Base-by-base conservation (phyloP, 345 rosid genomes). In the Angophora floribunda region DNA sequence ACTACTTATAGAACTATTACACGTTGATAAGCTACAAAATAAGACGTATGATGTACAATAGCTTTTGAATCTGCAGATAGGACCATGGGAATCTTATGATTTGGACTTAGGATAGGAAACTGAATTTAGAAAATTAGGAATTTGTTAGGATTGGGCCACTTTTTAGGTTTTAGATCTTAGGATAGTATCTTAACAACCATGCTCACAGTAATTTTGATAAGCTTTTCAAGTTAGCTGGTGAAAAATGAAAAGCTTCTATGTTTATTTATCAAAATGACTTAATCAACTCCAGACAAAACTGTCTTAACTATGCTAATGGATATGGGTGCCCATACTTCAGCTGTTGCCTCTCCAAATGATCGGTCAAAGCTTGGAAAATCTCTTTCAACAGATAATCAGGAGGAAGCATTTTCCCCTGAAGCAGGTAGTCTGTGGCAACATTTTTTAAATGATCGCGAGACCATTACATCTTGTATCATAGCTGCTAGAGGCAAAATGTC, bases 341-440 rank as follows among this genome's bases (percentile, higher is more conserved):
- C 90, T 59, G 28, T 90, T 85, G 67, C 87, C 89, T 93, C 94
- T 88, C 91, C 96, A 61, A 92, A 90, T 70, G 93, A 92, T 88
- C 94, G 87, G 84, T 91, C 89, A 90, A 95, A 91, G 89, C 91
- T 91, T 89, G 61, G 89, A 85, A 94, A 92, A 89, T 87, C 92
- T 52, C 70, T 88, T 67, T 86, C 92, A 79, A 89, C 89, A 44
- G 94, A 94, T 90, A 94, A 93, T 65, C 85, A 49, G 84, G 88
- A 93, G 59, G 91, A 93, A 90, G 89, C 91, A 52, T 84, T 85
- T 65, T 95, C 94, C 89, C 91, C 96, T 87, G 88, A 91, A 89
- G 90, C 95, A 94, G 96, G 99, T 98, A 94, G 93, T 88, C 85
- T 90, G 86, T 47, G 45, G 24, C 70, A 57, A 47, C 52, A 55